Base-by-base conservation (phyloP, 768 basidiomycete species). In the Kwoniella bestiolae region DNA sequence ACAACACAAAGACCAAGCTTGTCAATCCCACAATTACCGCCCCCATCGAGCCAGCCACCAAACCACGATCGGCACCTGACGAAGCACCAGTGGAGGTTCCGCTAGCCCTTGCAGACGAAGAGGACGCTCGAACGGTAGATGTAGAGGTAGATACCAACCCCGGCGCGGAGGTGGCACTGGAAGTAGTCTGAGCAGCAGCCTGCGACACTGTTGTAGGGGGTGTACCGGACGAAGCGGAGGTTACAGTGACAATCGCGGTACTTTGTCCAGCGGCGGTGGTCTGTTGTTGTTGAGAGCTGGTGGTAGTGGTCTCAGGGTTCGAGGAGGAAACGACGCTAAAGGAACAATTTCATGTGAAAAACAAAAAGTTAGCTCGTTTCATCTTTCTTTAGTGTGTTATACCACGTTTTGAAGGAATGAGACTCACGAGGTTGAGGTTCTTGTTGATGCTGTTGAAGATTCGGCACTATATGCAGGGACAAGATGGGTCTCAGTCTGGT, bases 241-340 rank as follows among this genome's bases (percentile, higher is more conserved):
- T 61, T 4, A 61, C 60, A 6, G 60, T 61, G 6, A 61, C 60
- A 4, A 53, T 50, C 5, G 29, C 18, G 32, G 52, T n/a, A 47
- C 21, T 47, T 7, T 47, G 46, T 18, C 25, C 21, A n/a, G 46
- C 31, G 2, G 32, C 14, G 29, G 29, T 35, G 14, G 52, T 35
- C n/a, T 6, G 25, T 51, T 21, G 4, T 26, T 21, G 7, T 21
- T 29, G 7, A 28, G 60, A 14, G 38, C 21, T 25, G 9, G 50
- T 29, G 5, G 60, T 31, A 31, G 60, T 31, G 8, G 60, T 50
- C 44, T 52, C 50, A 52, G 60, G 60, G 35, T 49, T 21, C 8
- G 59, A 26, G 18, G 59, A 60, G n/a, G 59, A 50, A 60, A 58
- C 57, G 38, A 44, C 31, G 38, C 59, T 60, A 60, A 58, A 44